Conservation (phyloP, 2,329 filamentous ascomycete genomes). For the Aplosporella prunicola region DNA sequence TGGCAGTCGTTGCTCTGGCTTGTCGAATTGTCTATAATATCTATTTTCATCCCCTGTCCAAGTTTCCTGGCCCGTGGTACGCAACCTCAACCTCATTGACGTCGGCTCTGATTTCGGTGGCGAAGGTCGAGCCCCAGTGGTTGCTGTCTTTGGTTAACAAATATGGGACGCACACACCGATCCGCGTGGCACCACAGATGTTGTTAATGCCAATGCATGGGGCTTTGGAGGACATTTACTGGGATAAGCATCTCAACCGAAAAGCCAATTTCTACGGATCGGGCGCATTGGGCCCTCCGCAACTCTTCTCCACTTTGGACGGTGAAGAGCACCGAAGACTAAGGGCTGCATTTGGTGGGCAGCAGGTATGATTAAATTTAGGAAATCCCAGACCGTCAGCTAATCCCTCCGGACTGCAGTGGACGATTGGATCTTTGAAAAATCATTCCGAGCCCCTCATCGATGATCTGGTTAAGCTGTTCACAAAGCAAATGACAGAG, state of each 20-base stretch:
- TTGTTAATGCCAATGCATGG: slow-evolving; percentile 29
- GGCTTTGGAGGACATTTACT: slow-evolving; percentile 33
- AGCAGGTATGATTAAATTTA: slow-evolving; percentile 12
- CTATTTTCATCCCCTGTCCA: slow-evolving; percentile 5
- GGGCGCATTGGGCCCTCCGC: slow-evolving; percentile 27
- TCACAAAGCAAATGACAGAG: slow-evolving; percentile 25
- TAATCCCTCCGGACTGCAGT: slow-evolving; percentile 15
- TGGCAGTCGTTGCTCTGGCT: background rate
- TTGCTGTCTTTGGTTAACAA: slow-evolving; percentile 20
- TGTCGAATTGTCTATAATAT: slow-evolving; percentile 4
- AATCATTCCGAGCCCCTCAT: slow-evolving; percentile 31
- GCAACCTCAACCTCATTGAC: slow-evolving; percentile 1
- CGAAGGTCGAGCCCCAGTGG: slow-evolving; percentile 21
- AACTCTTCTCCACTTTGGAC: slow-evolving; percentile 26
- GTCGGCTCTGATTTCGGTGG: slow-evolving; percentile 19
- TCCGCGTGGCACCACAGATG: slow-evolving; percentile 31
- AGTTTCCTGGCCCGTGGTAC: slow-evolving; percentile 7
- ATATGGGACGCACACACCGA: slow-evolving; percentile 25
- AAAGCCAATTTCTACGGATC: slow-evolving; percentile 28
- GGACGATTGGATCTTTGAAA: slow-evolving; percentile 31
- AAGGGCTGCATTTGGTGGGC: slow-evolving; percentile 27
- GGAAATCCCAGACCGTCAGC: too few relatives aligned
- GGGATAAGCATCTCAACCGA: slow-evolving; percentile 28
- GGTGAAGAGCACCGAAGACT: slow-evolving; percentile 25
- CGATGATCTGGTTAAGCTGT: slow-evolving; percentile 27